Conservation (phyloP, 352 stramenopile species). For the Blastocystis sp. region DNA sequence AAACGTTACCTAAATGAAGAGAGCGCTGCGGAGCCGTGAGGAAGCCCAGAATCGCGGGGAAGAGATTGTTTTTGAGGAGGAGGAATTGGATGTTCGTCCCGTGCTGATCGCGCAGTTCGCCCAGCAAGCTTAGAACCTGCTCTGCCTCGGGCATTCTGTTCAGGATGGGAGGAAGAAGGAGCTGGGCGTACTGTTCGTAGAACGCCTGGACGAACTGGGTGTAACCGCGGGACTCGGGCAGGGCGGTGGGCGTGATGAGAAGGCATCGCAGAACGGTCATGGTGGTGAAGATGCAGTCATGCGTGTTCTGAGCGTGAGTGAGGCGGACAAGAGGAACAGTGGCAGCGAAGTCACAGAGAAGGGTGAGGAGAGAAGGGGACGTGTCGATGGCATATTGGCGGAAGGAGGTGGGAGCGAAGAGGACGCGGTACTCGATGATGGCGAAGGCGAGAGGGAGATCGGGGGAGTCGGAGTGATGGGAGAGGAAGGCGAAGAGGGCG, state of each 20-base stretch:
- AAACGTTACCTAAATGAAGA: neutral
- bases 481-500: neutral
- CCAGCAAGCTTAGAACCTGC: neutral
- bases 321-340: no score
- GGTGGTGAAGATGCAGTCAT: neutral
- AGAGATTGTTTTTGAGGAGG: slow-evolving; percentile 37
- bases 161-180: neutral
- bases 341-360: neutral
- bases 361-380: neutral
- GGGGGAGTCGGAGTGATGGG: neutral
- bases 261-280: neutral
- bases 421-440: neutral
- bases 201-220: neutral
- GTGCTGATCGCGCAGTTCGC: neutral
- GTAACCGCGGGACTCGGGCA: neutral
- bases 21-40: neutral
- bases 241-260: neutral
- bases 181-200: slow-evolving; percentile 10
- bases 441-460: neutral
- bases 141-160: neutral
- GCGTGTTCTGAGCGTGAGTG: no score
- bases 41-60: slow-evolving; percentile 30
- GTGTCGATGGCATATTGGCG: neutral
- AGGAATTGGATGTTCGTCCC: slow-evolving; percentile 42
- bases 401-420: neutral